Evolutionary conservation across 805 yeast genomes (phyloP).

Genomic region (Monosporozyma yasuniensis): DNA sequence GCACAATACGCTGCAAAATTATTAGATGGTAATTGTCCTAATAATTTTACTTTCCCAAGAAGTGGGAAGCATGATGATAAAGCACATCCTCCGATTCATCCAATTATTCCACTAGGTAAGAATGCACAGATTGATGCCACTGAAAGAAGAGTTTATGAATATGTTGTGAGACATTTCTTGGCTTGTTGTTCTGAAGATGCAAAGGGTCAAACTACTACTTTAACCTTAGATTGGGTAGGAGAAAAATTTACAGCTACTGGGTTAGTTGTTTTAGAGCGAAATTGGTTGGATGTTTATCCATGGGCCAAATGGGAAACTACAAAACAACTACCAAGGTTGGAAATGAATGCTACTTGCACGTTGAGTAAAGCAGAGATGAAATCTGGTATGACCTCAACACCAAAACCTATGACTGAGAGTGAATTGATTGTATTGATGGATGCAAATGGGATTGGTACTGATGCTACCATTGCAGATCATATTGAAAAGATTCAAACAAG

Average conservation of each 20-base stretch:
- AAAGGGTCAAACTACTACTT: conserved; percentile 57
- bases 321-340: conserved; percentile 55
- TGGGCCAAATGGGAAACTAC: conserved; percentile 72
- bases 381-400: conserved; percentile 74
- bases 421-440: conserved; percentile 93
- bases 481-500: conserved; percentile 69
- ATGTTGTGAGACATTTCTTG: conserved; percentile 72
- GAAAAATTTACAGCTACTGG: conserved; percentile 74
- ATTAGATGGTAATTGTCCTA: conserved; percentile 29
- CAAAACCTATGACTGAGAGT: conserved; percentile 78
- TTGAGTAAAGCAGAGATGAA: conserved; percentile 50
- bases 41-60: conserved; percentile 57
- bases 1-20: conserved; percentile 52
- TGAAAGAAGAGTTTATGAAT: conserved; percentile 76
- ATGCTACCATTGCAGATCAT: conserved; percentile 98
- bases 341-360: conserved; percentile 46
- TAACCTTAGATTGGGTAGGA: conserved; percentile 64
- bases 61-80: conserved; percentile 80
- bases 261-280: conserved; percentile 57
- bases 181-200: conserved; percentile 94
- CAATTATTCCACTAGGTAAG: conserved; percentile 37
- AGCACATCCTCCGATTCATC: conserved; percentile 98
- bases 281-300: conserved; percentile 71
- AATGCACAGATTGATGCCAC: conserved; percentile 19
- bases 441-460: conserved; percentile 95